Base-by-base conservation (phyloP, 1,284 basidiomycete species). In the Ceratobasidium sp. region DNA sequence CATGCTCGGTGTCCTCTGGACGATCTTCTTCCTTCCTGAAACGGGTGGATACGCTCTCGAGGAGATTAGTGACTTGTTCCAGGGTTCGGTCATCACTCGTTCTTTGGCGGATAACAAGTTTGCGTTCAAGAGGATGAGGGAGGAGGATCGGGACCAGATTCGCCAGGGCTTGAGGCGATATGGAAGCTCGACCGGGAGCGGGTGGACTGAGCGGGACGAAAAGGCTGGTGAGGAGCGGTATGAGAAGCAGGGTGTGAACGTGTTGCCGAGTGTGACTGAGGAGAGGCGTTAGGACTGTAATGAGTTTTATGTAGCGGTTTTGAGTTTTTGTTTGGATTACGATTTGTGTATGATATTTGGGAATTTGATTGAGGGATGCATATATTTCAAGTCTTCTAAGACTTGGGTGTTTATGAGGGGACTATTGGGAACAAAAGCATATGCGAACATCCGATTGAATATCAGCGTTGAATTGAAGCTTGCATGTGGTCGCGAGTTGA, bases 1-100 rank as follows among this genome's bases (percentile, higher is more conserved):
- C 13, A 61, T 80, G 33, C 13, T 82, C 69, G 81, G 79, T 4
- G 80, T 81, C 46, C 42, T 83, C 56, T 83, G 82, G 82, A 82
- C 82, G 17, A 78, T 81, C 7, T 79, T 83, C 54, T 81, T 79
- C 79, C 77, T 82, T 42, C 83, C 83, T 52, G 83, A 83, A 61
- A 81, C 83, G 0, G 78, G 79, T 13, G 83, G 83, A 28, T 77
- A 83, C 70, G 80, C 82, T 3, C 79, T 83, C 23, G 83, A 83
- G 76, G 80, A 81, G 50, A 83, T 83, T 77, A 73, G 80, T 62
- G 65, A 78, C 26, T 46, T 82, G 17, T 83, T 81, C 75, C 80
- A 83, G 65, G 82, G 82, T 66, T 80, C 81, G 77, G 77, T 83
- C 77, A 65, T 83, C 64, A 59, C 78, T 9, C 77, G 82, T n/a